These are phyloP conservation scores for Candida alai DNA, from an alignment of 805 yeast species.

Conservation along the genomic window DNA sequence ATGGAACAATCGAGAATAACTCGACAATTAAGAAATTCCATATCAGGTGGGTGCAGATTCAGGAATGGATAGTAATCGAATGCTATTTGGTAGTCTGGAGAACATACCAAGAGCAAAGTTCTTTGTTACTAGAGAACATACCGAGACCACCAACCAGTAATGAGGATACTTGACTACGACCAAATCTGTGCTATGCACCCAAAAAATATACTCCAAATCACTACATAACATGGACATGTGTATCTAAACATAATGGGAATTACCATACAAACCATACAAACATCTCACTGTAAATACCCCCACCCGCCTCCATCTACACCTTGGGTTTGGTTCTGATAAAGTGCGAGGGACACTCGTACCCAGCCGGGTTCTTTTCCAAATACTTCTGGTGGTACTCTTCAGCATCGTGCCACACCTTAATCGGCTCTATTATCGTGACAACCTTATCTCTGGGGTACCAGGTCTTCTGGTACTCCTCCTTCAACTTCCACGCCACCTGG, in stretches of 20 bases:
- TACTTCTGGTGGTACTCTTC: conserved; percentile 91
- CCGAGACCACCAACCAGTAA: too few species aligned
- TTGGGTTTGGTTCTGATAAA: conserved; percentile 65
- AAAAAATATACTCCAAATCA: background rate
- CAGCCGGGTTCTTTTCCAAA: conserved; percentile 72
- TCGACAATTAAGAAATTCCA: too few species aligned
- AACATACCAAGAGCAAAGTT: too few species aligned
- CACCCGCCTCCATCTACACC: too few species aligned
- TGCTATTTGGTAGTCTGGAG: too few species aligned
- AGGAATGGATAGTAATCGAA: too few species aligned
- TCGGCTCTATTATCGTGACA: conserved; percentile 66
- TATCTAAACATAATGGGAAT: background rate
- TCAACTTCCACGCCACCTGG: conserved; percentile 40
- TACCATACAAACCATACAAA: background rate
- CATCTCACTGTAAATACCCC: too few species aligned
- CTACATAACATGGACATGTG: background rate
- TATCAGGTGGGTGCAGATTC: too few species aligned
- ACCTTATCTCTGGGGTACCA: conserved; percentile 74
- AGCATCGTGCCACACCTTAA: conserved; percentile 81
- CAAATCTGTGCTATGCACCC: too few species aligned
- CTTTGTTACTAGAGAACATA: too few species aligned
- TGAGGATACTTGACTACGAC: too few species aligned
- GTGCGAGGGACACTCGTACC: conserved; percentile 90
- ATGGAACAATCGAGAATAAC: too few species aligned
- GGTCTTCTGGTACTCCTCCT: conserved; percentile 57